Evolutionary conservation across 257 asterid genomes (phyloP).

Genomic region (Rauvolfia tetraphylla): DNA sequence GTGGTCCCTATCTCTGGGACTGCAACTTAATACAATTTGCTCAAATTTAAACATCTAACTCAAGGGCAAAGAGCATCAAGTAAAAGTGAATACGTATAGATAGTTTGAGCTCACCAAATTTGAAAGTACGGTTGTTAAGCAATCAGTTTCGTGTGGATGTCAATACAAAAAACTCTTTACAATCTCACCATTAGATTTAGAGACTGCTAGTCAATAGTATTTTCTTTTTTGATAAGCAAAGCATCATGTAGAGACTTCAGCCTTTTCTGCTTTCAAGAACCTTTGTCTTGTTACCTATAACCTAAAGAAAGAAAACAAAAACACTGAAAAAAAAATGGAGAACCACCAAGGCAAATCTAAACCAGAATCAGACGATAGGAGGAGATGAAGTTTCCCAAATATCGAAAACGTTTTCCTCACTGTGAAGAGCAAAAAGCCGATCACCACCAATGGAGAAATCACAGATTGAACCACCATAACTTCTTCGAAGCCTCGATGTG

Average conservation of each 20-base stretch:
- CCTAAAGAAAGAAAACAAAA: conserved; percentile 21
- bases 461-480: conserved; percentile 83
- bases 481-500: conserved; percentile 67
- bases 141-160: conserved; percentile 33
- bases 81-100: background rate
- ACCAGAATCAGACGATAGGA: conserved; percentile 48
- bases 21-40: conserved; percentile 3
- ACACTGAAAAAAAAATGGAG: conserved; percentile 1
- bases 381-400: conserved; percentile 79
- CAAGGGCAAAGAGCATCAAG: background rate
- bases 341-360: background rate
- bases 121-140: conserved; percentile 37
- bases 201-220: conserved; percentile 16
- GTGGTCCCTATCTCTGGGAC: conserved; percentile 27
- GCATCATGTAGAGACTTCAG: conserved; percentile 1
- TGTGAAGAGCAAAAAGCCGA: conserved; percentile 74
- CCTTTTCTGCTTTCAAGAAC: background rate
- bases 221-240: conserved; percentile 17
- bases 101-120: conserved; percentile 27
- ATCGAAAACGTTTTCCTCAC: conserved; percentile 87
- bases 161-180: conserved; percentile 25
- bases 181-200: conserved; percentile 22
- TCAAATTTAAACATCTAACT: background rate
- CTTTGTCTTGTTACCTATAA: conserved; percentile 17
- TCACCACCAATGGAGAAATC: conserved; percentile 92